These are phyloP conservation scores for Vitis hybrid DNA, from an alignment of 177 flowering plant genomes.

Conservation along the genomic window DNA sequence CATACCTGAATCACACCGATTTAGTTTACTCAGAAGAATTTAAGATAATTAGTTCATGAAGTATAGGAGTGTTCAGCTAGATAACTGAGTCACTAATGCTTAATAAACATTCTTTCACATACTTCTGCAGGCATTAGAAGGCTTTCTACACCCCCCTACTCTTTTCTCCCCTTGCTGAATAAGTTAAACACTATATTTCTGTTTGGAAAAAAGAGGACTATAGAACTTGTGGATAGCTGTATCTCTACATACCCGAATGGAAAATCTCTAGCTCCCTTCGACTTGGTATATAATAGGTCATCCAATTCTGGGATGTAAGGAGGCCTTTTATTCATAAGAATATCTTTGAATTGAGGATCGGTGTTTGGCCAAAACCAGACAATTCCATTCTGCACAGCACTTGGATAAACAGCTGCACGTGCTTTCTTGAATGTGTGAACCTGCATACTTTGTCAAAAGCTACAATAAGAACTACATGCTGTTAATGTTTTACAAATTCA, in stretches of 20 bases:
- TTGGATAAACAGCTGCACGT: slow-evolving; percentile 81
- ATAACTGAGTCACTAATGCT: not conserved
- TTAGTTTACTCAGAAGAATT: no score
- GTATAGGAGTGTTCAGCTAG: not conserved
- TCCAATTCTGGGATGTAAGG: slow-evolving; percentile 76
- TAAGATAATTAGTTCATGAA: no score
- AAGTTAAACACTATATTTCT: no score
- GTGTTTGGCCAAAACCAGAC: slow-evolving; percentile 90
- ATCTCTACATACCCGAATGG: slow-evolving; percentile 66
- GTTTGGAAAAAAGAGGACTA: not conserved
- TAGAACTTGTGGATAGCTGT: not conserved
- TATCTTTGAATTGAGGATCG: slow-evolving; percentile 63
- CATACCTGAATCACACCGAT: slow-evolving; percentile 59
- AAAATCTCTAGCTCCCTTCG: slow-evolving; percentile 64
- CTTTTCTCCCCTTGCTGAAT: no score
- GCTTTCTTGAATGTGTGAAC: slow-evolving; percentile 75
- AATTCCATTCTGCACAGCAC: slow-evolving; percentile 70
- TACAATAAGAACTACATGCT: no score
- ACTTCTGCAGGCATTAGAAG: no score
- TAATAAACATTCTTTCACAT: no score
- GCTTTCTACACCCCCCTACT: no score
- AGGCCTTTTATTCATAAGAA: slow-evolving; percentile 54
- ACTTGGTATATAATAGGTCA: slow-evolving; percentile 66
- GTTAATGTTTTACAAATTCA: no score
- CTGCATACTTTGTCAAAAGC: slow-evolving; percentile 33